phyloP scores from a whole-genome alignment of 208 protist genomes.

The Leishmania gerbilli region DNA sequence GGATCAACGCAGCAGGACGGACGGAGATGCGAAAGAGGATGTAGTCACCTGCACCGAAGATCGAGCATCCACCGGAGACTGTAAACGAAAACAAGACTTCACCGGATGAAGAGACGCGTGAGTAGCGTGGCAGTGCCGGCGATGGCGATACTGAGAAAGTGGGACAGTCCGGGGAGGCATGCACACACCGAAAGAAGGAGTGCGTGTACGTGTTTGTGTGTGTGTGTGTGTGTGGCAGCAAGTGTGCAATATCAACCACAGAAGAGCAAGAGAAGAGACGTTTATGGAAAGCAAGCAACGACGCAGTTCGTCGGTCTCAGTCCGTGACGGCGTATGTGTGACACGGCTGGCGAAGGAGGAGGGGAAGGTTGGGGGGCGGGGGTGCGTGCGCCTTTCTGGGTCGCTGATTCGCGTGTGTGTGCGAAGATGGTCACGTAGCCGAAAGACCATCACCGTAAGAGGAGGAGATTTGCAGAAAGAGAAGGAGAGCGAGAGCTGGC shows the following conservation, averaged over 20 bases:
- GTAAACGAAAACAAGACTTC: no score
- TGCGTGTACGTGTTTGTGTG: not conserved
- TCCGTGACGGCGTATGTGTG: not conserved
- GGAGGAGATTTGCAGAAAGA: no score
- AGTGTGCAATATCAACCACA: not conserved
- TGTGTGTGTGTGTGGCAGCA: not conserved
- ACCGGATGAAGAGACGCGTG: not conserved
- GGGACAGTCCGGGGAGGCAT: not conserved
- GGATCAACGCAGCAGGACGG: not conserved
- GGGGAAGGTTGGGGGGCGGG: not conserved
- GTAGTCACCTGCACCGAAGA: not conserved
- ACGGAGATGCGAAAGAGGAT: not conserved
- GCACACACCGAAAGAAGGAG: not conserved
- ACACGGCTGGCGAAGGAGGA: not conserved
- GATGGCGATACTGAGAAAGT: not conserved
- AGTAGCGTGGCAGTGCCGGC: no score
- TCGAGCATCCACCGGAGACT: not conserved
- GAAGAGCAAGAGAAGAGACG: not conserved
- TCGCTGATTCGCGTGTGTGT: no score
- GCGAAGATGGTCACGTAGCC: not conserved
- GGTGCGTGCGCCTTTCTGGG: not conserved
- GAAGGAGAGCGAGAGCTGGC: no score
- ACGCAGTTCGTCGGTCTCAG: not conserved
- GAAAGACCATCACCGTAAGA: not conserved
- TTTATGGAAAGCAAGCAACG: not conserved